Conservation (phyloP, 1,284 basidiomycete species). For the Fomitopsis schrenkii region DNA sequence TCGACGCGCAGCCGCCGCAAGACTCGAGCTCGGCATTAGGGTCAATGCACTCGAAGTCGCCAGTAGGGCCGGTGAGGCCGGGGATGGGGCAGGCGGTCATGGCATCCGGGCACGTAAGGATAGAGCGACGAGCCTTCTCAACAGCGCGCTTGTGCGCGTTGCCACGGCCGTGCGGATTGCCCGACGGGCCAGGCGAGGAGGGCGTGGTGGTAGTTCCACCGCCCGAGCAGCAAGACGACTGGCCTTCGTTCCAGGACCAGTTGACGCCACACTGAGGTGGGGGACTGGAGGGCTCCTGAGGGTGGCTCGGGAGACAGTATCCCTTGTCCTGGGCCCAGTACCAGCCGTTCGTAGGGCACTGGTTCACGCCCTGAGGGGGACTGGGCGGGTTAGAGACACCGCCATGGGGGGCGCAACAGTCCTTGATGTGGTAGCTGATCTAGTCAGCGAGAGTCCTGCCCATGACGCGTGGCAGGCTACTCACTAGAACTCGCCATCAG, state of each 20-base stretch:
- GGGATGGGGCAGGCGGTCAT: constrained; percentile 61
- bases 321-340: constrained; percentile 33
- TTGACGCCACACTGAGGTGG: constrained; percentile 46
- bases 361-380: constrained; percentile 42
- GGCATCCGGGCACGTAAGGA: constrained; percentile 48
- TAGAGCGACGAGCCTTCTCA: constrained; percentile 33
- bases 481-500: constrained; percentile 22
- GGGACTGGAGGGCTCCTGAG: constrained; percentile 28
- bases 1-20: constrained; percentile 72
- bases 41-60: constrained; percentile 64
- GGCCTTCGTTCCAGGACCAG: constrained; percentile 41
- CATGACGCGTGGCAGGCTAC: not conserved
- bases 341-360: constrained; percentile 35
- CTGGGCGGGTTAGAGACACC: constrained; percentile 38
- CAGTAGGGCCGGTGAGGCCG: constrained; percentile 29
- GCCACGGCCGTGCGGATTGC: constrained; percentile 12
- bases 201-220: constrained; percentile 30
- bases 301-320: constrained; percentile 44
- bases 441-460: not conserved
- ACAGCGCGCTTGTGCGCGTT: constrained; percentile 25
- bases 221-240: constrained; percentile 41
- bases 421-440: constrained; percentile 38
- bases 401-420: constrained; percentile 48
- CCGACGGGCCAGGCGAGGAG: constrained; percentile 34
- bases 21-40: constrained; percentile 50